Evolutionary conservation across 495 filamentous ascomycete genomes (phyloP).

Genomic region (Tuber calosporum): DNA sequence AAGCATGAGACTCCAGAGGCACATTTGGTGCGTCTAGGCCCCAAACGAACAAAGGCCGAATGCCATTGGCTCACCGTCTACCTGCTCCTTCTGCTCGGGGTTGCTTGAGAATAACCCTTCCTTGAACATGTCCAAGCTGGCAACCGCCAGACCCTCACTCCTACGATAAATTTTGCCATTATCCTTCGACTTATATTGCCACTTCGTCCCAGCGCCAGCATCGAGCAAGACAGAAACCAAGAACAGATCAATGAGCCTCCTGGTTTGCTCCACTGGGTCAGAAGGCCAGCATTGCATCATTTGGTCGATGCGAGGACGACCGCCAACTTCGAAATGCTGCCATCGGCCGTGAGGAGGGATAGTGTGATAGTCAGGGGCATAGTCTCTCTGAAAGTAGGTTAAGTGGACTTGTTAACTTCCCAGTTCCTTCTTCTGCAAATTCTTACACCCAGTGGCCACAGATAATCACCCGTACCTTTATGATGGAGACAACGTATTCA

Average conservation of each 20-base stretch:
- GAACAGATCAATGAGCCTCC: slow-evolving; percentile 76
- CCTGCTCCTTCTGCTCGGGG: slow-evolving; percentile 70
- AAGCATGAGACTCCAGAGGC: background rate
- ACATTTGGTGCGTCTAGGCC: background rate
- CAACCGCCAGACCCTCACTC: slow-evolving; percentile 88
- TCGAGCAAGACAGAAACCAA: slow-evolving; percentile 85
- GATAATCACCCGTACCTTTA: slow-evolving; percentile 62
- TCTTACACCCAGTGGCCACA: background rate
- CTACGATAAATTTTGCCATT: slow-evolving; percentile 76
- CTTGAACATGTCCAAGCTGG: slow-evolving; percentile 97
- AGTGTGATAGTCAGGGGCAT: slow-evolving; percentile 70
- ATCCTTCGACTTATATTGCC: slow-evolving; percentile 86
- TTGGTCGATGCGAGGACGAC: slow-evolving; percentile 62
- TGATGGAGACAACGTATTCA: slow-evolving; percentile 88
- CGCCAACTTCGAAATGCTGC: slow-evolving; percentile 88
- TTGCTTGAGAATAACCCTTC: slow-evolving; percentile 85
- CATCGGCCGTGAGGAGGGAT: slow-evolving; percentile 84
- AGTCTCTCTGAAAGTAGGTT: slow-evolving; percentile 61
- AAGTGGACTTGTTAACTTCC: slow-evolving; percentile 8
- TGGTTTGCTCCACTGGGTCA: slow-evolving; percentile 64
- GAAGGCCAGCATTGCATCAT: slow-evolving; percentile 62
- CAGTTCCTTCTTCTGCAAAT: background rate
- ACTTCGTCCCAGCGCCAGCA: slow-evolving; percentile 73
- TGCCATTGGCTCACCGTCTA: slow-evolving; percentile 55
- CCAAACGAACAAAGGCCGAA: background rate